Percentiles rank a stretch among this genome's conserved stretches.
These are phyloP conservation scores for Boehmeria nivea DNA, from an alignment of 306 rosid genomes.

Conservation along the genomic window DNA sequence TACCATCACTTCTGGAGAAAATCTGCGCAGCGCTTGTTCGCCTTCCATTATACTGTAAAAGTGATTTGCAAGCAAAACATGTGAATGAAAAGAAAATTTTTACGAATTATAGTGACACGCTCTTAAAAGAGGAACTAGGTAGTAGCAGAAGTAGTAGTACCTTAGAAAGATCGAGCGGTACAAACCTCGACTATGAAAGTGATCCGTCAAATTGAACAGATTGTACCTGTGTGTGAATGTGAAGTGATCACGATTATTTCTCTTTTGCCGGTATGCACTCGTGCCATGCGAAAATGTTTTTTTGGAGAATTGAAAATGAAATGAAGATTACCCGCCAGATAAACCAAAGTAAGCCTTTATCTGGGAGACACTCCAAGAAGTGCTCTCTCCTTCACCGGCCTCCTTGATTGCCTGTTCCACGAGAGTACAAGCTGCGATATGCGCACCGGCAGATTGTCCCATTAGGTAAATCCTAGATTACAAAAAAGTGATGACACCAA, in stretches of 20 bases:
- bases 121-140: slow-evolving; percentile 7
- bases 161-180: slow-evolving; percentile 72
- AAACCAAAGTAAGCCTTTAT: slow-evolving; percentile 85
- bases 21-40: slow-evolving; percentile 63
- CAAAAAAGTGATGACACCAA: slow-evolving; percentile 14
- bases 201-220: slow-evolving; percentile 55
- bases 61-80: slow-evolving; percentile 22
- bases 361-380: slow-evolving; percentile 79
- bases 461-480: slow-evolving; percentile 66
- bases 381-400: slow-evolving; percentile 77
- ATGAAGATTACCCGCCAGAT: slow-evolving; percentile 76
- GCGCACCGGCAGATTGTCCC: slow-evolving; percentile 99
- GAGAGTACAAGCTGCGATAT: slow-evolving; percentile 80
- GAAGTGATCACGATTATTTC: no score
- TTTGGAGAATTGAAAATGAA: slow-evolving; percentile 11
- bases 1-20: slow-evolving; percentile 79
- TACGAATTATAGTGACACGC: slow-evolving; percentile 7
- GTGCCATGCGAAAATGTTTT: not conserved
- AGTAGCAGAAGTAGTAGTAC: slow-evolving; percentile 21
- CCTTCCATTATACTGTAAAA: slow-evolving; percentile 95
- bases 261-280: no score
- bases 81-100: not conserved
- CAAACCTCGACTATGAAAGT: slow-evolving; percentile 81
- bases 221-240: slow-evolving; percentile 64
- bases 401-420: slow-evolving; percentile 87